A percentile compares a stretch with the other conserved stretches of the same genome.
These are phyloP conservation scores for Boletales sp. DNA, from an alignment of 768 basidiomycete species.

Conservation along the genomic window DNA sequence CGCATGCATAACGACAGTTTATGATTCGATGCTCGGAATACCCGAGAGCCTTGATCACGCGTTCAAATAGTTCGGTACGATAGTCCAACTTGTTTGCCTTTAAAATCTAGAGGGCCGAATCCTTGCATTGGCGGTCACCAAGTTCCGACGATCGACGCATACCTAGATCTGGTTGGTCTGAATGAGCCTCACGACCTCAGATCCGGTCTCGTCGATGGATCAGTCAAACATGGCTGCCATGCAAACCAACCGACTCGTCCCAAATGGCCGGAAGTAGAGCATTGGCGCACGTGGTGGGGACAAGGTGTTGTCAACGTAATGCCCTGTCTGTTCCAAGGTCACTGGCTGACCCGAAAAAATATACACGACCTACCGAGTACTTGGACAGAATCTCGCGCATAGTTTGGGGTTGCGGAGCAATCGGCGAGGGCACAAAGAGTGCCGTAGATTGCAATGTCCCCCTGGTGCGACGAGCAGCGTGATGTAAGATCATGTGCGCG, in stretches of 20 bases:
- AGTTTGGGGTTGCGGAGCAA: slow-evolving; percentile 61
- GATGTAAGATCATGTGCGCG: neutral
- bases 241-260: slow-evolving; percentile 74
- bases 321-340: slow-evolving; percentile 33
- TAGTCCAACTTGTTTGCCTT: slow-evolving; percentile 75
- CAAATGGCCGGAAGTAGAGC: slow-evolving; percentile 91
- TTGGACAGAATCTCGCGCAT: slow-evolving; percentile 71
- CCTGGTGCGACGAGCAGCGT: slow-evolving; percentile 60
- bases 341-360: neutral
- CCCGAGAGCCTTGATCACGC: too few species aligned
- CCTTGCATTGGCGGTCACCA: slow-evolving; percentile 40
- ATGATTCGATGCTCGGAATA: too few species aligned
- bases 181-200: slow-evolving; percentile 74
- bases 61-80: slow-evolving; percentile 34
- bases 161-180: slow-evolving; percentile 75
- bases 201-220: slow-evolving; percentile 65
- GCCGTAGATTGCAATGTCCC: slow-evolving; percentile 77
- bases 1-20: too few species aligned
- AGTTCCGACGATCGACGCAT: slow-evolving; percentile 85
- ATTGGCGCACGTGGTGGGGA: too few species aligned
- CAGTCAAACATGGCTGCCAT: slow-evolving; percentile 89
- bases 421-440: slow-evolving; percentile 82
- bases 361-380: slow-evolving; percentile 53
- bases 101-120: slow-evolving; percentile 52
- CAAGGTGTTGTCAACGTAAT: slow-evolving; percentile 45